Base-by-base conservation (phyloP, 2,329 filamentous ascomycete species). In the Pleoardoris graminearum region DNA sequence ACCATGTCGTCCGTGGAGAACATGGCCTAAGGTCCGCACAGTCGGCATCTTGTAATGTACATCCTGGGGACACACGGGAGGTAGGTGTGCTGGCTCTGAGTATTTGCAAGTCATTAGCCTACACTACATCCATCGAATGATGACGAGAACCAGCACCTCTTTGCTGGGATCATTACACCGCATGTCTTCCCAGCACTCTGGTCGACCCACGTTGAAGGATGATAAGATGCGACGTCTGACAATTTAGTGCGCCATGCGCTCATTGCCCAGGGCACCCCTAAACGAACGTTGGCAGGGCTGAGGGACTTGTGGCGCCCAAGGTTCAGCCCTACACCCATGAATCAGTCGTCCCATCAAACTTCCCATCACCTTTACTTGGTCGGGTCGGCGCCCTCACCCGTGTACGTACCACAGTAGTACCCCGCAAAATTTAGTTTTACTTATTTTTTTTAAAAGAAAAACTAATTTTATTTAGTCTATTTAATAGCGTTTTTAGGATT, bases 111-210 rank as follows among this genome's bases (percentile, higher is more conserved):
- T 10, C 10, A 27, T 10, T 27, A 6, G 10, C 25, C 21, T 33
- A 44, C 11, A 44, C 21, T 30, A n/a, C n/a, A n/a, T 21, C 19
- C 22, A 33, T 41, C 43, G 19, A 52, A 52, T 52, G 19, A 52
- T 37, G 36, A 50, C 39, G 35, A 32, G 35, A 50, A 39, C 46
- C 48, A 33, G 35, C 41, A 38, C 33, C 48, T 51, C 50, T 50
- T 43, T 44, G 25, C 51, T 51, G 54, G 51, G 48, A 39, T 49
- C 41, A 51, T 60, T 52, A 53, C 53, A 56, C 57, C 50, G 55
- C 48, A 51, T 55, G 7, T 43, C 23, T 12, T 36, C 23, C 48
- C 38, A 36, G 27, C 21, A 6, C 29, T 43, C 27, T 35, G 48
- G 38, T 23, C 19, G 38, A 43, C 17, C 39, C 29, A 48, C 29